phyloP scores from a whole-genome alignment of 2,329 filamentous ascomycete genomes.

The Fusarium oligoseptatum region DNA sequence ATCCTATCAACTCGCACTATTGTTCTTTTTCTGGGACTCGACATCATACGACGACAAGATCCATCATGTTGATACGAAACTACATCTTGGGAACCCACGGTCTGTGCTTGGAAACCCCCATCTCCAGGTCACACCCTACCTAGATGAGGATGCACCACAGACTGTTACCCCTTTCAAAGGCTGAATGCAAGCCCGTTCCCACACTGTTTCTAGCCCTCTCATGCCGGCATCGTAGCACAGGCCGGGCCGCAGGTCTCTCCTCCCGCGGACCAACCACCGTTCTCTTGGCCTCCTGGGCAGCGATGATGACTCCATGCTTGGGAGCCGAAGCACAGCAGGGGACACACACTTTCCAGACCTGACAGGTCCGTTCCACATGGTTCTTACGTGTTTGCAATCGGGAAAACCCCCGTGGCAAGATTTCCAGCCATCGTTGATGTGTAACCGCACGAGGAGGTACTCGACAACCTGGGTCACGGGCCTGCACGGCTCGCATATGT shows the following conservation, averaged over 20 bases:
- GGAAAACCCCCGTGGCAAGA: background rate
- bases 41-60: background rate
- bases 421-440: background rate
- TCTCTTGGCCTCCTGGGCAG: conserved; percentile 5
- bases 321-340: conserved; percentile 17
- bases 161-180: conserved; percentile 1
- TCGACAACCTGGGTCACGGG: conserved; percentile 2
- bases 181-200: conserved; percentile 1
- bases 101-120: background rate
- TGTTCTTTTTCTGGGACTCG: background rate
- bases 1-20: background rate
- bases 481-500: conserved; percentile 8
- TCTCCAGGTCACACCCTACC: background rate
- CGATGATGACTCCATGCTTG: conserved; percentile 9
- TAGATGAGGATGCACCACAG: background rate
- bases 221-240: conserved; percentile 14
- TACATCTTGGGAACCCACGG: background rate
- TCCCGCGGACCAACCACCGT: conserved; percentile 1
- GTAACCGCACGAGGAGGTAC: conserved; percentile 24
- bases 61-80: background rate
- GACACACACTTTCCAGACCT: conserved; percentile 4
- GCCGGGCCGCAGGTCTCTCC: conserved; percentile 16
- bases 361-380: conserved; percentile 30
- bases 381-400: conserved; percentile 6
- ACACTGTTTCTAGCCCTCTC: conserved; percentile 2